phyloP scores from a whole-genome alignment of 257 asterid species.

The Thymus quinquecostatus region DNA sequence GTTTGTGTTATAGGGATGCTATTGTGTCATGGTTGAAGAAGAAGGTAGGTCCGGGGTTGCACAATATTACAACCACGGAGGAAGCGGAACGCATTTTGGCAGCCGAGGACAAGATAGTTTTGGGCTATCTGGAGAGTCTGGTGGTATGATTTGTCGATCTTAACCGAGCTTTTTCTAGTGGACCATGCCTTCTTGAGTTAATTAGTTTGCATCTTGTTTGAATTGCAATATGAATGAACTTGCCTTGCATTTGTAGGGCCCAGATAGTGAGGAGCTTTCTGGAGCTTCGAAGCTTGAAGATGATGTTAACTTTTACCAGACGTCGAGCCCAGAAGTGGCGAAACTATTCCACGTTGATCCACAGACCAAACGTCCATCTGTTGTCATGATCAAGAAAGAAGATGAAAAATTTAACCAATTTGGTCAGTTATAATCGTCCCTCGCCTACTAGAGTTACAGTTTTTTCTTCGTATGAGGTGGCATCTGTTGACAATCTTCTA shows the following conservation, averaged over 20 bases:
- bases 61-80: slow-evolving; percentile 62
- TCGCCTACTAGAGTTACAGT: neutral
- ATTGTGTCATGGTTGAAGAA: slow-evolving; percentile 88
- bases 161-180: neutral
- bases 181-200: neutral
- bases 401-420: slow-evolving; percentile 61
- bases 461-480: neutral
- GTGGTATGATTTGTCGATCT: slow-evolving; percentile 55
- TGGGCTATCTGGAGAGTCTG: slow-evolving; percentile 72
- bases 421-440: slow-evolving; percentile 48
- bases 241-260: slow-evolving; percentile 52
- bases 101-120: slow-evolving; percentile 57
- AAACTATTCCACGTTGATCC: slow-evolving; percentile 71
- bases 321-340: slow-evolving; percentile 69
- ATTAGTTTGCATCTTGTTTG: neutral
- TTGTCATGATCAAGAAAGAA: slow-evolving; percentile 76
- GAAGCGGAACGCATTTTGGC: slow-evolving; percentile 77
- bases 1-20: slow-evolving; percentile 63
- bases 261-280: slow-evolving; percentile 69
- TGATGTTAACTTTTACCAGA: slow-evolving; percentile 77
- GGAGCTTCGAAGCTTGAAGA: slow-evolving; percentile 80
- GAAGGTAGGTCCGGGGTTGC: slow-evolving; percentile 73
- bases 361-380: slow-evolving; percentile 59
- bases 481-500: slow-evolving; percentile 16
- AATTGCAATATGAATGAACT: neutral